phyloP scores from a whole-genome alignment of 345 rosid species.

The Fremontodendron californicum region DNA sequence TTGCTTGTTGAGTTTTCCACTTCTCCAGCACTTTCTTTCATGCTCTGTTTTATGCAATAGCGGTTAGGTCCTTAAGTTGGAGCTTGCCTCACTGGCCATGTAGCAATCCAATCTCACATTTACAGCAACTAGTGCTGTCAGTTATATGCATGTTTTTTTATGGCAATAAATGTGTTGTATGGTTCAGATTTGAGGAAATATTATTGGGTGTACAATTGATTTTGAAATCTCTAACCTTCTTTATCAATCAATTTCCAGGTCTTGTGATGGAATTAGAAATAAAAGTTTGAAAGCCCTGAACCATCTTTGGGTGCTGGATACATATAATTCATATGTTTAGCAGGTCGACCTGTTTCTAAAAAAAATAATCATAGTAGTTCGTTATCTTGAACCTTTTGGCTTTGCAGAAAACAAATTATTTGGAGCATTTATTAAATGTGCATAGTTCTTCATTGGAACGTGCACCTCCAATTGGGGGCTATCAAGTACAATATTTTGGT shows the following conservation, averaged over 20 bases:
- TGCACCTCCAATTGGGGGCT: slow-evolving; percentile 14
- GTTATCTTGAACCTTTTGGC: slow-evolving; percentile 3
- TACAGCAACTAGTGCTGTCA: neutral
- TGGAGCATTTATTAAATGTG: slow-evolving; percentile 36
- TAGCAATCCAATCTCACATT: neutral
- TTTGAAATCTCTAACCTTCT: slow-evolving; percentile 7
- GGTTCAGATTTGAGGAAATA: slow-evolving; percentile 2
- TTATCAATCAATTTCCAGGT: neutral
- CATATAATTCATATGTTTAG: neutral
- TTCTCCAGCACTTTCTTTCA: slow-evolving; percentile 1
- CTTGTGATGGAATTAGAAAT: neutral
- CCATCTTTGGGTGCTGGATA: neutral
- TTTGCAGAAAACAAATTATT: slow-evolving; percentile 36
- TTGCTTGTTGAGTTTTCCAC: slow-evolving; percentile 1
- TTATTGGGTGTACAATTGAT: neutral
- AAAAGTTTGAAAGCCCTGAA: neutral
- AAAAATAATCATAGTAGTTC: neutral
- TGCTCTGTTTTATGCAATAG: neutral
- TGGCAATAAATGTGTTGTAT: neutral
- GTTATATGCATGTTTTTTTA: neutral
- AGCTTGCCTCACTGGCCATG: neutral
- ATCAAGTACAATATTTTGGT: slow-evolving; percentile 28
- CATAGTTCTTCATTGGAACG: slow-evolving; percentile 21
- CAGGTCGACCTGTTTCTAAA: neutral
- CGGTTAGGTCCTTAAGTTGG: neutral